Conservation (phyloP, 1,139 yeast genomes). For the Yamadazyma jaroonii region DNA sequence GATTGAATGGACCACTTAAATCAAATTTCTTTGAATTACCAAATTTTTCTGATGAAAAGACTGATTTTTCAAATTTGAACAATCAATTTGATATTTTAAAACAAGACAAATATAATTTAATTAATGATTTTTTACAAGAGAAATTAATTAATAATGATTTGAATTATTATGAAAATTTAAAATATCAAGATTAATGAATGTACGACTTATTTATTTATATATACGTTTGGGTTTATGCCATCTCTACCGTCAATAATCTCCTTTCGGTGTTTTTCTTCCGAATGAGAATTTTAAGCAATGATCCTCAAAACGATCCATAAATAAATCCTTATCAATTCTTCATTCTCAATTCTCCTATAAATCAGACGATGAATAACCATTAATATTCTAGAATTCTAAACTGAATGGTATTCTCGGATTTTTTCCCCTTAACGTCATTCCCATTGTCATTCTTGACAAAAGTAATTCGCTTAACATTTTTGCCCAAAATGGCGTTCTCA, state of each 20-base stretch:
- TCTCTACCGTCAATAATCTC: too few species aligned
- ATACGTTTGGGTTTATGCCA: slow-evolving; percentile 5
- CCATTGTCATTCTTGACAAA: slow-evolving; percentile 3
- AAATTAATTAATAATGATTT: slow-evolving; percentile 37
- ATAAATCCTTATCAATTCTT: not conserved
- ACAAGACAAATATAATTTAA: slow-evolving; percentile 41
- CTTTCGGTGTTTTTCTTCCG: not conserved
- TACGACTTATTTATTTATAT: slow-evolving; percentile 11
- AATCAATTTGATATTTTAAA: slow-evolving; percentile 23
- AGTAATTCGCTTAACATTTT: not conserved
- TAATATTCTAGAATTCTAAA: too few species aligned
- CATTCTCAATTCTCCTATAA: too few species aligned
- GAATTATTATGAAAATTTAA: slow-evolving; percentile 26
- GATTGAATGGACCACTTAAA: not conserved
- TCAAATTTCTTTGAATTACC: slow-evolving; percentile 28
- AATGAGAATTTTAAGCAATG: not conserved
- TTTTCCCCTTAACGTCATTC: not conserved
- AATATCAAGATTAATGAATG: slow-evolving; percentile 11
- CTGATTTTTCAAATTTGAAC: slow-evolving; percentile 7
- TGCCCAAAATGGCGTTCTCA: not conserved
- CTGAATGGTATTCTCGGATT: not conserved
- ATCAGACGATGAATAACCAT: not conserved
- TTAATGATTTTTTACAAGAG: slow-evolving; percentile 42
- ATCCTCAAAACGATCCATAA: too few species aligned
- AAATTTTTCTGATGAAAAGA: slow-evolving; percentile 8